phyloP scores from a whole-genome alignment of 2,329 filamentous ascomycete species.

The Meredithiella fracta region DNA sequence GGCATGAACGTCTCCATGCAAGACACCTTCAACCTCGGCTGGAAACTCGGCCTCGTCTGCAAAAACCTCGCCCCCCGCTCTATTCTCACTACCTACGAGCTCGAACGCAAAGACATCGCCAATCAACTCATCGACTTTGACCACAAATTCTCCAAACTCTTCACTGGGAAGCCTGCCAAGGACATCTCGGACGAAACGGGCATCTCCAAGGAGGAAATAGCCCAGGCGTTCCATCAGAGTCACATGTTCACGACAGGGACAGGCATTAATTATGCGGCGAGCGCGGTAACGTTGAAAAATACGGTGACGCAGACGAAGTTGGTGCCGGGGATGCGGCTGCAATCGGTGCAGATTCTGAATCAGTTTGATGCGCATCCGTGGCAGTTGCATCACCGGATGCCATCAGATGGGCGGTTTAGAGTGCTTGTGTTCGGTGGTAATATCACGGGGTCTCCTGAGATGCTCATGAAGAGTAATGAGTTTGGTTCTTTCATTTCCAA shows the following conservation, averaged over 20 bases:
- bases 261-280: conserved; percentile 22
- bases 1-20: conserved; percentile 55
- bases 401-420: conserved; percentile 40
- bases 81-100: conserved; percentile 33
- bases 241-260: conserved; percentile 20
- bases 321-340: conserved; percentile 37
- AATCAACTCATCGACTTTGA: conserved; percentile 31
- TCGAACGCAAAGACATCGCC: conserved; percentile 32
- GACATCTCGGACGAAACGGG: conserved; percentile 45
- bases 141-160: conserved; percentile 32
- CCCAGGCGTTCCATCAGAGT: conserved; percentile 43
- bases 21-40: conserved; percentile 38
- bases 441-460: conserved; percentile 24
- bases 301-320: conserved; percentile 21
- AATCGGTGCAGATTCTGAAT: conserved; percentile 41
- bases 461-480: conserved; percentile 28
- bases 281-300: conserved; percentile 4
- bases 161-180: conserved; percentile 37
- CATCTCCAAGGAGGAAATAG: conserved; percentile 46
- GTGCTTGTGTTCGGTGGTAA: conserved; percentile 47
- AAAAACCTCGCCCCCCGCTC: conserved; percentile 23
- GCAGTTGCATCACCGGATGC: conserved; percentile 41
- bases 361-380: conserved; percentile 39
- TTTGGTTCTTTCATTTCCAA: conserved; percentile 30
- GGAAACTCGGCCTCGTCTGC: conserved; percentile 29